Conservation (phyloP, 2,329 filamentous ascomycete genomes). For the Aspergillus sp. region DNA sequence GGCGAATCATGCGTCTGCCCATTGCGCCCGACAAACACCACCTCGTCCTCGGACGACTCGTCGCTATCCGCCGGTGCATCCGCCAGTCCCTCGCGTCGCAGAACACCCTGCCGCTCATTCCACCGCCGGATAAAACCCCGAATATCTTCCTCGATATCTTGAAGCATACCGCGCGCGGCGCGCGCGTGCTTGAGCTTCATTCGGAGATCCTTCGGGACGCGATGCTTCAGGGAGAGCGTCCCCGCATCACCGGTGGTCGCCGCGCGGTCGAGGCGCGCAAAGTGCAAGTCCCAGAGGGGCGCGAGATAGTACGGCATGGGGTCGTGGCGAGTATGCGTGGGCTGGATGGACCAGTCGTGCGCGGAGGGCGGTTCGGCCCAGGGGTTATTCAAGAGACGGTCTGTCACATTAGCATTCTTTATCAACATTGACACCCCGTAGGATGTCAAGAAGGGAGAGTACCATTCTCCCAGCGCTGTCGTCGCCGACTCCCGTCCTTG, state of each 20-base stretch:
- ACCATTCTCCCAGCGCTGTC: conserved; percentile 96
- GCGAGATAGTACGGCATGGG: conserved; percentile 86
- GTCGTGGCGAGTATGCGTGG: conserved; percentile 72
- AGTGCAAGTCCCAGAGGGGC: conserved; percentile 72
- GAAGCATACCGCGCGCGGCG: conserved; percentile 75
- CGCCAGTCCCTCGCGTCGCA: conserved; percentile 46
- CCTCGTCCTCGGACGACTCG: conserved; percentile 73
- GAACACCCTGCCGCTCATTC: conserved; percentile 52
- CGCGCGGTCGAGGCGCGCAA: conserved; percentile 42
- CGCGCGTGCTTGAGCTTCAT: conserved; percentile 76
- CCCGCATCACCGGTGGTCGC: conserved; percentile 39
- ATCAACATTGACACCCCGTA: background rate
- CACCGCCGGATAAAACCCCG: conserved; percentile 68
- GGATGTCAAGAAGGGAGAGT: conserved; percentile 20
- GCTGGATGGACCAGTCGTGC: conserved; percentile 77
- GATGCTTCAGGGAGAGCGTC: conserved; percentile 32
- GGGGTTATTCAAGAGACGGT: conserved; percentile 82
- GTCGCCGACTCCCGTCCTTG: conserved; percentile 82
- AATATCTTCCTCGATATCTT: conserved; percentile 81
- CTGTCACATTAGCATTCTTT: conserved; percentile 47
- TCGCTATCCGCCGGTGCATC: conserved; percentile 40
- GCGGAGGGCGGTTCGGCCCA: conserved; percentile 79
- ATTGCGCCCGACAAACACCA: conserved; percentile 80
- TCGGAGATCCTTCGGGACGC: conserved; percentile 76
- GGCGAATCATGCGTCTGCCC: conserved; percentile 62